Conservation (phyloP, 225 moss, liverwort and hornwort genomes). For the Bryum argenteum region DNA sequence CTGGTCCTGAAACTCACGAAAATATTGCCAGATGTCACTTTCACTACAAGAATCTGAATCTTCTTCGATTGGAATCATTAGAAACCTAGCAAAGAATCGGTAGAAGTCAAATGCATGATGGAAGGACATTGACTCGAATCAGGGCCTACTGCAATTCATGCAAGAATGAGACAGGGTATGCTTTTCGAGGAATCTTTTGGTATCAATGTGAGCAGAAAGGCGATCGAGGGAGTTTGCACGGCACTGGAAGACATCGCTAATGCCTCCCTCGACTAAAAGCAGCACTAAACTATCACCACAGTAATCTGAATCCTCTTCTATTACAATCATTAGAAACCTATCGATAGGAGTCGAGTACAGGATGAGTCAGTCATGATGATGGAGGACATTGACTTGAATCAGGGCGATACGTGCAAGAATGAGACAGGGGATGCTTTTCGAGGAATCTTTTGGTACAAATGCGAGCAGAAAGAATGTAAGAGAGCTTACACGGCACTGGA, state of each 20-base stretch:
- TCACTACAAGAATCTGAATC: not conserved
- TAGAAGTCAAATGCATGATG: too few relatives aligned
- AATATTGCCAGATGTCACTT: not conserved
- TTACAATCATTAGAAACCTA: too few relatives aligned
- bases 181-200: too few relatives aligned
- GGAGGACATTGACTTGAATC: not conserved
- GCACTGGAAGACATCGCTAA: too few relatives aligned
- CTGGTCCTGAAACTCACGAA: constrained; percentile 72
- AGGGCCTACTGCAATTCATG: too few relatives aligned
- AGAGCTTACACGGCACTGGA: constrained; percentile 72
- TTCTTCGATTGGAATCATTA: not conserved
- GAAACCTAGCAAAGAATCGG: too few relatives aligned
- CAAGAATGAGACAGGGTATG: too few relatives aligned
- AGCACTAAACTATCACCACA: not conserved
- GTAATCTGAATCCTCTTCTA: not conserved
- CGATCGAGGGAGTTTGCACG: too few relatives aligned
- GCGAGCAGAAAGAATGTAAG: not conserved
- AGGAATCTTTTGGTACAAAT: not conserved
- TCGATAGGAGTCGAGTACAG: too few relatives aligned
- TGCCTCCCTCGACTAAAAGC: not conserved
- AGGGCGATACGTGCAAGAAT: not conserved
- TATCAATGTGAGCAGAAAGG: too few relatives aligned
- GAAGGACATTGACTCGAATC: too few relatives aligned
- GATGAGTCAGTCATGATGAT: not conserved
- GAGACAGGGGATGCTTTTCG: not conserved